A percentile compares a stretch with the other conserved stretches of the same genome.
Conservation (phyloP, 305 asterid genomes). For the Fraxinus ornus region DNA sequence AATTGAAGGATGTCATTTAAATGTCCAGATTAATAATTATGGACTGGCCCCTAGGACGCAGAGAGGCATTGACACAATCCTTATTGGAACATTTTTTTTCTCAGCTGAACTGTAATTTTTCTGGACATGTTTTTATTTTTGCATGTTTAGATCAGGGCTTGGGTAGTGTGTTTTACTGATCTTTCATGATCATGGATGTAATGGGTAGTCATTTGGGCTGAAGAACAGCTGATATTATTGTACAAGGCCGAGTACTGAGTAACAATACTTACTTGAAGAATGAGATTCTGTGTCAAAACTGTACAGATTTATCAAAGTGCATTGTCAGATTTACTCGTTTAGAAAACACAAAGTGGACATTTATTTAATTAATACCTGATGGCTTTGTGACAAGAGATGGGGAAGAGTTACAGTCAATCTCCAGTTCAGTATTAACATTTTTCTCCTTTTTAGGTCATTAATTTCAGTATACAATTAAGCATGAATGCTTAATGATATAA, state of each 20-base stretch:
- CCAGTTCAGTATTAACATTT: neutral
- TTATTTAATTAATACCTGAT: neutral
- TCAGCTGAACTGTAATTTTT: neutral
- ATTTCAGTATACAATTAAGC: neutral
- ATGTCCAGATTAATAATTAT: neutral
- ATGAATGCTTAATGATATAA: neutral
- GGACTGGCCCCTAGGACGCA: neutral
- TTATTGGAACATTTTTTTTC: neutral
- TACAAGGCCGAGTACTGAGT: neutral
- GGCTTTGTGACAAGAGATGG: neutral
- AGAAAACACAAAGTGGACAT: neutral
- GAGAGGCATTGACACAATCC: neutral
- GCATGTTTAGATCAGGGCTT: neutral
- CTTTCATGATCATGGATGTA: neutral
- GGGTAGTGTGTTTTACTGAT: neutral
- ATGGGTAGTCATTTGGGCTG: neutral
- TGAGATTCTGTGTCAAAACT: neutral
- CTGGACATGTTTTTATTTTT: neutral
- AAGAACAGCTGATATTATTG: neutral
- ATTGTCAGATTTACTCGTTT: neutral
- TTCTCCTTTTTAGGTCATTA: neutral
- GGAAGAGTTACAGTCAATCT: neutral
- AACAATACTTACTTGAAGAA: neutral
- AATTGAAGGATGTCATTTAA: neutral
- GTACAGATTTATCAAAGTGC: neutral